Percentiles rank a stretch among this genome's conserved stretches.
phyloP scores from a whole-genome alignment of 331 rosid genomes.

The Malus hybrid region DNA sequence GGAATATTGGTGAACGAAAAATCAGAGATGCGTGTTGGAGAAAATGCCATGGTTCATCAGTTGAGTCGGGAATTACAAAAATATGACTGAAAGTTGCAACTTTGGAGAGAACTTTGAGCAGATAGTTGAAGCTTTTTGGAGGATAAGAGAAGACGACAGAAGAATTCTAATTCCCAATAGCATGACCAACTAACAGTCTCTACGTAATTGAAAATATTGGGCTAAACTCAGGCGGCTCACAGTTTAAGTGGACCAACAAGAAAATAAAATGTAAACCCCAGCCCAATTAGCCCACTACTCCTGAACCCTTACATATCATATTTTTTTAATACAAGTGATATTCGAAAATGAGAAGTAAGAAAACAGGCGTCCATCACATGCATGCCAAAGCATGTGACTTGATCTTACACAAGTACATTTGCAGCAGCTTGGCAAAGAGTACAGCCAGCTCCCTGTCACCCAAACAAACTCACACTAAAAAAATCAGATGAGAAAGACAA shows the following conservation, averaged over 20 bases:
- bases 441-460: constrained; percentile 12
- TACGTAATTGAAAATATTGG: too few relatives aligned
- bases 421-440: not conserved
- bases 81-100: not conserved
- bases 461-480: not conserved
- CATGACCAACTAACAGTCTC: not conserved
- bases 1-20: constrained; percentile 40
- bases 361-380: constrained; percentile 25
- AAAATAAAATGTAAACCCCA: not conserved
- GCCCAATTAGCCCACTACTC: not conserved
- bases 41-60: constrained; percentile 47
- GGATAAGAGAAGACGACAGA: constrained; percentile 27
- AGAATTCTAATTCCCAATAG: not conserved
- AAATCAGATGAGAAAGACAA: not conserved
- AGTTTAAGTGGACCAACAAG: not conserved
- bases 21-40: constrained; percentile 45
- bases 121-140: not conserved
- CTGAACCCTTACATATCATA: too few relatives aligned
- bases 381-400: constrained; percentile 5
- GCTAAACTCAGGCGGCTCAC: too few relatives aligned
- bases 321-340: too few relatives aligned
- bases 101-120: constrained; percentile 8
- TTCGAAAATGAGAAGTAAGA: too few relatives aligned
- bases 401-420: not conserved
- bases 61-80: not conserved